Evolutionary conservation across 805 yeast species (phyloP).

Genomic region (Spathaspora sp.): DNA sequence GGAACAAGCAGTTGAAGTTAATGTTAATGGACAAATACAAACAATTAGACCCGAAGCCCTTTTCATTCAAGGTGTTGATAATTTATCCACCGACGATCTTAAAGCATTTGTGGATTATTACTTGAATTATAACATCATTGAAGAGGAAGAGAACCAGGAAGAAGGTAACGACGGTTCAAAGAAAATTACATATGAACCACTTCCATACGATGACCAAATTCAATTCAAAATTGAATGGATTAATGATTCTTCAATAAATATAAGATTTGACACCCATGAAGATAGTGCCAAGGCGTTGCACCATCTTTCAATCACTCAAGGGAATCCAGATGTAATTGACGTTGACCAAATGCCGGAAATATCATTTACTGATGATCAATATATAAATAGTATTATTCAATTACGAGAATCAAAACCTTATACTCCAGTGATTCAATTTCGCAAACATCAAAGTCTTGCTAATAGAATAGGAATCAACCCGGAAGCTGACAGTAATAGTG

Average conservation of each 20-base stretch:
- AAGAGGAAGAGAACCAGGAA: slow-evolving; percentile 6
- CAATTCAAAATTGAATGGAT: slow-evolving; percentile 60
- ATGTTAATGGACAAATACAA: slow-evolving; percentile 27
- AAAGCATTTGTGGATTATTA: slow-evolving; percentile 51
- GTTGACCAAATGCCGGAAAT: slow-evolving; percentile 7
- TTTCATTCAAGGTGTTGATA: slow-evolving; percentile 59
- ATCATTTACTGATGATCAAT: slow-evolving; percentile 12
- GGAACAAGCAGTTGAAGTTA: slow-evolving; percentile 30
- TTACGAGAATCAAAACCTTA: slow-evolving; percentile 42
- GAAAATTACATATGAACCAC: slow-evolving; percentile 16
- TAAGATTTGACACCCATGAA: slow-evolving; percentile 48
- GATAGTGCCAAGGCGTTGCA: slow-evolving; percentile 37
- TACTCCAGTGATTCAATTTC: slow-evolving; percentile 30
- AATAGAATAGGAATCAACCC: slow-evolving; percentile 24
- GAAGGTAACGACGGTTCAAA: slow-evolving; percentile 11
- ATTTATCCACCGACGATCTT: slow-evolving; percentile 56
- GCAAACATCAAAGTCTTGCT: slow-evolving; percentile 25
- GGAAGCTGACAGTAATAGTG: neutral
- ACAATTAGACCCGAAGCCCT: slow-evolving; percentile 45
- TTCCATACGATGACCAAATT: slow-evolving; percentile 24
- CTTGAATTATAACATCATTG: slow-evolving; percentile 26
- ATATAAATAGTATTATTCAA: slow-evolving; percentile 23
- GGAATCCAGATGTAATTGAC: slow-evolving; percentile 9
- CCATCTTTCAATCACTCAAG: slow-evolving; percentile 23
- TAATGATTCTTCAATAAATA: slow-evolving; percentile 55